phyloP scores from a whole-genome alignment of 257 asterid species.

The Rehmannia glutinosa region DNA sequence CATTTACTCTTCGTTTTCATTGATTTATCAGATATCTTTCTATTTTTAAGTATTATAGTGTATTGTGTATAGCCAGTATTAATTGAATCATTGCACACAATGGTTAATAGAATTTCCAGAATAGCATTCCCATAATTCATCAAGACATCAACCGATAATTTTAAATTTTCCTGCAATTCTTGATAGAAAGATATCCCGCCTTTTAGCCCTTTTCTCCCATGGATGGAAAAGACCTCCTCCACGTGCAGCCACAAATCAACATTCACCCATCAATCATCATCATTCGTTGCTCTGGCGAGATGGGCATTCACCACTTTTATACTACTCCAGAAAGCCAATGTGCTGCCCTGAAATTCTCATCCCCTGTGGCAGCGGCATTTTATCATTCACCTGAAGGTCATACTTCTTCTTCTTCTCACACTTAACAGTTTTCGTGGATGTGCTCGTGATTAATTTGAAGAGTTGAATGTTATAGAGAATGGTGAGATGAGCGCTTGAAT shows the following conservation, averaged over 20 bases:
- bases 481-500: not conserved
- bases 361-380: conserved; percentile 7
- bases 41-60: too few species aligned
- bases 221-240: not conserved
- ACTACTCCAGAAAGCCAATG: too few species aligned
- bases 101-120: too few species aligned
- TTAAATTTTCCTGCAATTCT: too few species aligned
- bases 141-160: too few species aligned
- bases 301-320: not conserved
- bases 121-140: not conserved
- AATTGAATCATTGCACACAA: too few species aligned
- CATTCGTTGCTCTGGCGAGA: not conserved
- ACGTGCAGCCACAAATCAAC: conserved; percentile 10
- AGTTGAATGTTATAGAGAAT: not conserved
- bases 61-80: too few species aligned
- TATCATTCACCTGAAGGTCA: conserved; percentile 20
- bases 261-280: conserved; percentile 10
- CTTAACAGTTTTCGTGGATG: not conserved
- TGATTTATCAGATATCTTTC: too few species aligned
- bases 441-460: too few species aligned
- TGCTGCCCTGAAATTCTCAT: not conserved
- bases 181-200: too few species aligned
- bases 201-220: too few species aligned
- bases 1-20: too few species aligned
- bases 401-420: not conserved